These are phyloP conservation scores for Coemansia sp. DNA, from an alignment of 192 early-diverging fungal genomes.

Conservation along the genomic window DNA sequence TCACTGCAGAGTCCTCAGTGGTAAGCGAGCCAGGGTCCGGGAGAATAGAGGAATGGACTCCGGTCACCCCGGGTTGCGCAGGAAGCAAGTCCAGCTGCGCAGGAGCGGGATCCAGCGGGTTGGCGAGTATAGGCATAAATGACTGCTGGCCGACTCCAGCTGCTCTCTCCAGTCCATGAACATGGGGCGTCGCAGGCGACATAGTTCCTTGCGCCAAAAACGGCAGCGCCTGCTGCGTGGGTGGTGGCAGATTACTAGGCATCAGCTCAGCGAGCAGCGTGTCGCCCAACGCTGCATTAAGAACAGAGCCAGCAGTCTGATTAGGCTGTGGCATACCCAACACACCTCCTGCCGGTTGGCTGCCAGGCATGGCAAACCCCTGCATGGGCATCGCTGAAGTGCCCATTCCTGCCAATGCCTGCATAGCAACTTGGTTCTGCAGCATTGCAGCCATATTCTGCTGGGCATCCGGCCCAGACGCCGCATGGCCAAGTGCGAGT, in stretches of 20 bases:
- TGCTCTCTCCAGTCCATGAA: neutral
- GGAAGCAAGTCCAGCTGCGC: neutral
- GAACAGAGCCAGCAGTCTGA: neutral
- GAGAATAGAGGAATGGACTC: conserved; percentile 33
- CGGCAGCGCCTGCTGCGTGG: neutral
- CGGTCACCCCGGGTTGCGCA: conserved; percentile 13
- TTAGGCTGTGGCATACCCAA: neutral
- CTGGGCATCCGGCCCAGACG: neutral
- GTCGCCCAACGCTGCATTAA: neutral
- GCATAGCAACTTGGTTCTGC: conserved; percentile 2
- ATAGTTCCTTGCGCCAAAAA: neutral
- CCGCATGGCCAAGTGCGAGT: conserved; percentile 10
- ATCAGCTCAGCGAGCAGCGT: neutral
- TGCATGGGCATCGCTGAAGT: neutral
- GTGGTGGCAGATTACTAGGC: neutral
- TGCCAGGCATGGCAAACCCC: neutral
- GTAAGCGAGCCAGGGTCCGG: neutral
- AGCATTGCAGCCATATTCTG: neutral
- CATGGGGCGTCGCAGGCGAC: neutral
- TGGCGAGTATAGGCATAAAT: conserved; percentile 2
- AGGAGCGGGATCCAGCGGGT: neutral
- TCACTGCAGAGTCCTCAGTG: neutral
- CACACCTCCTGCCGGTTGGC: neutral
- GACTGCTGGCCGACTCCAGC: neutral
- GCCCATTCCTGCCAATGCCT: neutral